These are phyloP conservation scores for Cutaneotrichosporon cavernicola DNA, from an alignment of 1,284 basidiomycete species.

Conservation along the genomic window DNA sequence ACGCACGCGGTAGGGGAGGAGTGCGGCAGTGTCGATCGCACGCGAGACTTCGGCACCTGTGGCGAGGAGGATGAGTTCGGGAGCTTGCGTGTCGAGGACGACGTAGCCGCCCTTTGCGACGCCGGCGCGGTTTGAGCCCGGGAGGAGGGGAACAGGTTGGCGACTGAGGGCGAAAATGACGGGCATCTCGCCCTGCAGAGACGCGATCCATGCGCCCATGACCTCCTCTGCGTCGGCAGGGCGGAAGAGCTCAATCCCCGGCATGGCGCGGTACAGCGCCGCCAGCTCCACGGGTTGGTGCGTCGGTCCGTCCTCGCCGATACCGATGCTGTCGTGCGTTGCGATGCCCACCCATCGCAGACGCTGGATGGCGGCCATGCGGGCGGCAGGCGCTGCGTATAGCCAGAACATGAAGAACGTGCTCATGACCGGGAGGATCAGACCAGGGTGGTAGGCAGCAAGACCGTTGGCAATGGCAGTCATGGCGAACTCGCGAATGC, in stretches of 20 bases:
- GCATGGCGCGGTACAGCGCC: constrained; percentile 30
- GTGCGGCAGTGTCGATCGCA: constrained; percentile 28
- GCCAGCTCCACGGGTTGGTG: constrained; percentile 34
- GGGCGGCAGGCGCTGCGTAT: constrained; percentile 35
- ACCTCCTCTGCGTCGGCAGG: constrained; percentile 37
- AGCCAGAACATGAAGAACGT: constrained; percentile 42
- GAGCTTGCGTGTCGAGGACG: constrained; percentile 15
- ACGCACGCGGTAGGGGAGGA: constrained; percentile 20
- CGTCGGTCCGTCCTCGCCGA: constrained; percentile 36
- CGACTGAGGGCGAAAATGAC: constrained; percentile 25
- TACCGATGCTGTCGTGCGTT: constrained; percentile 35
- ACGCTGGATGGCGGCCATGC: constrained; percentile 33
- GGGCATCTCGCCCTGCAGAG: constrained; percentile 23
- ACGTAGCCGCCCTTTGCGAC: constrained; percentile 29
- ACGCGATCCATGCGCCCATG: constrained; percentile 30
- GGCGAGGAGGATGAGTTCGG: constrained; percentile 26
- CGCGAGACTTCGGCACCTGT: constrained; percentile 34
- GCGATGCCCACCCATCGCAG: constrained; percentile 33
- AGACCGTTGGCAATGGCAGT: constrained; percentile 27
- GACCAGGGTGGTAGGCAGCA: constrained; percentile 30
- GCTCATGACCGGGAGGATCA: constrained; percentile 62
- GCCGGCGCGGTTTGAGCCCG: constrained; percentile 22
- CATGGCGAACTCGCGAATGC: constrained; percentile 36
- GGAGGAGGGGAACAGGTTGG: constrained; percentile 29
- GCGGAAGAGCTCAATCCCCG: constrained; percentile 29